A percentile compares a stretch with the other conserved stretches of the same genome.
These are phyloP conservation scores for Amanita inopinata DNA, from an alignment of 768 basidiomycete genomes.

Conservation along the genomic window DNA sequence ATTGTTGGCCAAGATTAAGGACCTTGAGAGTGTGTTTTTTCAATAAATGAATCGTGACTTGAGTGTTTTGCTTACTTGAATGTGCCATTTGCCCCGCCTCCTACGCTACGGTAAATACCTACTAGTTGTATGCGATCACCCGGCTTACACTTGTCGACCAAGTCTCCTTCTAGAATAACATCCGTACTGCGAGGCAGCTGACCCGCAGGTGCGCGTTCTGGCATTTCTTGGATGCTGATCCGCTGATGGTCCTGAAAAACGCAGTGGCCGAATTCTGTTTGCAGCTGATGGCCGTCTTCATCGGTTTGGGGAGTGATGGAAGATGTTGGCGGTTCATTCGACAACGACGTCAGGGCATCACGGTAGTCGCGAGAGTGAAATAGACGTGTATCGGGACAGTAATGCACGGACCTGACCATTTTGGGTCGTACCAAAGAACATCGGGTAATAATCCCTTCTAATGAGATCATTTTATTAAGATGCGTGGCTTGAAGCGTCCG, in stretches of 20 bases:
- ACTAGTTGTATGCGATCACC: slow-evolving; percentile 97
- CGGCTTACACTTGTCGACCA: slow-evolving; percentile 96
- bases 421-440: slow-evolving; percentile 98
- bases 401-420: slow-evolving; percentile 96
- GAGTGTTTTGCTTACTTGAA: slow-evolving; percentile 64
- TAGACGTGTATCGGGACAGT: slow-evolving; percentile 74
- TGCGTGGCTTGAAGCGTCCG: slow-evolving; percentile 81
- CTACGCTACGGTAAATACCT: slow-evolving; percentile 88
- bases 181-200: slow-evolving; percentile 95
- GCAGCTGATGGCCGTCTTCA: slow-evolving; percentile 76
- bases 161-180: slow-evolving; percentile 90
- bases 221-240: slow-evolving; percentile 99
- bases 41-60: slow-evolving; percentile 7
- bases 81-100: slow-evolving; percentile 82
- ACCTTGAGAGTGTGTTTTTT: slow-evolving; percentile 41
- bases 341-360: slow-evolving; percentile 82
- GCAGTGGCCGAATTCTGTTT: slow-evolving; percentile 89
- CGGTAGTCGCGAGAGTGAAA: slow-evolving; percentile 90
- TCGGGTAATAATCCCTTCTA: slow-evolving; percentile 97
- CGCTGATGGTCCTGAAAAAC: slow-evolving; percentile 95
- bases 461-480: slow-evolving; percentile 90
- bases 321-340: slow-evolving; percentile 77
- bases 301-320: slow-evolving; percentile 86
- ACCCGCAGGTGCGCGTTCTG: slow-evolving; percentile 94
- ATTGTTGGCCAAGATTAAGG: slow-evolving; percentile 89